phyloP scores from a whole-genome alignment of 202 grass and related monocot species.

The Musa balbisiana region DNA sequence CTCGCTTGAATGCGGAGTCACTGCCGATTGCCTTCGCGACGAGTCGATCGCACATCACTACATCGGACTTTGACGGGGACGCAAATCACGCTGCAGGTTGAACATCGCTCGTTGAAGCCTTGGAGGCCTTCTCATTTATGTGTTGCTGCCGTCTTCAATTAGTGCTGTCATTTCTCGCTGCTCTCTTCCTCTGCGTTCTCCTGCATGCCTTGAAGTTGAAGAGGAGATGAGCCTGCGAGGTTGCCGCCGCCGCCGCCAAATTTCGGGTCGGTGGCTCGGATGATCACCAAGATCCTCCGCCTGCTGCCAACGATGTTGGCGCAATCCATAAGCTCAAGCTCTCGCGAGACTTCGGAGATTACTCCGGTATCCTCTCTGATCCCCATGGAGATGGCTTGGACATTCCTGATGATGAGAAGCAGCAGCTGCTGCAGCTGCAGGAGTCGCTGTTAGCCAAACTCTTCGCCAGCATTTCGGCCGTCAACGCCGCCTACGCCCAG shows the following conservation, averaged over 20 bases:
- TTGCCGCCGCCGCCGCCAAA: neutral
- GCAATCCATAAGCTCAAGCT: slow-evolving; percentile 4
- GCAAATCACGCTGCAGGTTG: too few species aligned
- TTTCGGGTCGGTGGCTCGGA: neutral
- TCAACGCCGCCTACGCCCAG: slow-evolving; percentile 83
- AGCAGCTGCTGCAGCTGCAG: neutral
- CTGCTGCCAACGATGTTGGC: neutral
- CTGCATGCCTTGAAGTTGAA: neutral
- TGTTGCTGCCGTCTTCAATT: neutral
- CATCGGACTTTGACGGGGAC: too few species aligned
- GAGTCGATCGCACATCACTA: too few species aligned
- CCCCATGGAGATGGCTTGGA: neutral
- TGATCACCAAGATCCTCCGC: slow-evolving; percentile 16
- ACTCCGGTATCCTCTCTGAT: neutral
- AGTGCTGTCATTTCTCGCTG: too few species aligned
- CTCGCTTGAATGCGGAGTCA: too few species aligned
- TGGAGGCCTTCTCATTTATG: too few species aligned
- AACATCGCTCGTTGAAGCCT: too few species aligned
- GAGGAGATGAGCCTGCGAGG: neutral
- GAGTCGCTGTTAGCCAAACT: slow-evolving; percentile 52
- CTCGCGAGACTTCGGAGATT: slow-evolving; percentile 2
- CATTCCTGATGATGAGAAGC: neutral
- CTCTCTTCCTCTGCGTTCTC: neutral
- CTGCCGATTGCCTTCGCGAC: too few species aligned
- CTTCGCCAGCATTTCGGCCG: slow-evolving; percentile 56